A percentile compares a stretch with the other conserved stretches of the same genome.
These are phyloP conservation scores for Aethionema arabicum DNA, from an alignment of 345 rosid genomes.

Conservation along the genomic window DNA sequence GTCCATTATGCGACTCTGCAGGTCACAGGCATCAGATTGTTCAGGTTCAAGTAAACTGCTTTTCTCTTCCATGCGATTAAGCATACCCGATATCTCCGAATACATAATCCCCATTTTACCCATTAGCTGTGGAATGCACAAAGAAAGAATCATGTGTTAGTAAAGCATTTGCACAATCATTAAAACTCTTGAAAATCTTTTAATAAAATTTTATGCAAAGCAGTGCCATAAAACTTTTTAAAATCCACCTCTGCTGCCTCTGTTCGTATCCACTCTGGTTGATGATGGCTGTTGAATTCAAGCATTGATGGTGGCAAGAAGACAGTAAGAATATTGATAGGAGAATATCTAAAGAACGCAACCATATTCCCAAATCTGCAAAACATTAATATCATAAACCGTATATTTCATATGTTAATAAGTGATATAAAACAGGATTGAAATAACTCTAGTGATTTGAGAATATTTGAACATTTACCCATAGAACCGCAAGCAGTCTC, in stretches of 20 bases:
- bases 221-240: not conserved
- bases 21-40: conserved; percentile 42
- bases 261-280: conserved; percentile 72
- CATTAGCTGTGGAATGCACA: conserved; percentile 52
- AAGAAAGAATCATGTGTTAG: conserved; percentile 9
- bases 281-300: conserved; percentile 59
- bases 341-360: conserved; percentile 95
- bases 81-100: conserved; percentile 56
- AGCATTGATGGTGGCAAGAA: conserved; percentile 73
- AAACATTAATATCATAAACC: conserved; percentile 7
- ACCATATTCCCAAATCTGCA: conserved; percentile 93
- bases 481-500: conserved; percentile 95
- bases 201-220: conserved; percentile 12
- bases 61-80: conserved; percentile 60
- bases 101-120: conserved; percentile 60
- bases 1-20: conserved; percentile 49
- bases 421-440: conserved; percentile 7
- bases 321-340: conserved; percentile 81
- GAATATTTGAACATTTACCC: conserved; percentile 49
- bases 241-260: conserved; percentile 71
- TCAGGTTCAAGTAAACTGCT: conserved; percentile 49
- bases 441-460: conserved; percentile 2
- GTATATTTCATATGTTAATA: not conserved
- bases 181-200: no score
- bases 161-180: conserved; percentile 6